phyloP scores from a whole-genome alignment of 768 basidiomycete species.

The Cystofilobasidium bisporidii region DNA sequence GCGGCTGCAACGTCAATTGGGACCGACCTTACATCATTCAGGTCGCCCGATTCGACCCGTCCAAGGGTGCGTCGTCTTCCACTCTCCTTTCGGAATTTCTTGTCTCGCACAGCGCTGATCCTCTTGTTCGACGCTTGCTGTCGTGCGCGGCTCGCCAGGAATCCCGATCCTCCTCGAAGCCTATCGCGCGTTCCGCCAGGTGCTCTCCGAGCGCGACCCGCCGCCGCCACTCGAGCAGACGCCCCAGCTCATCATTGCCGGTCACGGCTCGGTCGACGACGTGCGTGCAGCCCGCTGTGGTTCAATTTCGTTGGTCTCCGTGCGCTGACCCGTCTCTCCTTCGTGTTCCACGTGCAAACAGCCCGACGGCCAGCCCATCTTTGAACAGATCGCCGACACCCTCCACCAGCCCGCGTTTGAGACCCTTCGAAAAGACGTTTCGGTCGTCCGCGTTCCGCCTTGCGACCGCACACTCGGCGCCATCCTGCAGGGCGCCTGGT shows the following conservation, averaged over 20 bases:
- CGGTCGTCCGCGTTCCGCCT: slow-evolving; percentile 71
- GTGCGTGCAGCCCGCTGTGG: too few relatives aligned
- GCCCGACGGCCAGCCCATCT: slow-evolving; percentile 57
- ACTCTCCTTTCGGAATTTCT: slow-evolving; percentile 44
- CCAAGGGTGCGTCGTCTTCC: slow-evolving; percentile 48
- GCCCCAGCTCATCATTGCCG: slow-evolving; percentile 41
- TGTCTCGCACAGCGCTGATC: slow-evolving; percentile 27
- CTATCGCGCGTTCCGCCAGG: slow-evolving; percentile 68
- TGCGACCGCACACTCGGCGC: slow-evolving; percentile 58
- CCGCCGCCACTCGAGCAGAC: slow-evolving; percentile 13
- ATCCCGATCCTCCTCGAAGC: slow-evolving; percentile 50
- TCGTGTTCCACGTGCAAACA: background rate
- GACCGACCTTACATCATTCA: slow-evolving; percentile 75
- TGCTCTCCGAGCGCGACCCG: slow-evolving; percentile 42
- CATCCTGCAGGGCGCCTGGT: slow-evolving; percentile 76
- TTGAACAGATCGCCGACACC: slow-evolving; percentile 50
- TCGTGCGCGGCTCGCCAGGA: slow-evolving; percentile 27
- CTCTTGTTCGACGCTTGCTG: background rate
- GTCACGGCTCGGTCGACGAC: slow-evolving; percentile 24
- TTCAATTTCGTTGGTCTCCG: too few relatives aligned
- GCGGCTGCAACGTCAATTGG: slow-evolving; percentile 40
- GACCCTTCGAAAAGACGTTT: slow-evolving; percentile 44
- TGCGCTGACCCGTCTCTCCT: background rate
- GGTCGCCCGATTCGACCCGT: slow-evolving; percentile 88
- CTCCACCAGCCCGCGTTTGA: slow-evolving; percentile 33